These are phyloP conservation scores for Sporothrix curviconia DNA, from an alignment of 2,329 filamentous ascomycete genomes.

Conservation along the genomic window DNA sequence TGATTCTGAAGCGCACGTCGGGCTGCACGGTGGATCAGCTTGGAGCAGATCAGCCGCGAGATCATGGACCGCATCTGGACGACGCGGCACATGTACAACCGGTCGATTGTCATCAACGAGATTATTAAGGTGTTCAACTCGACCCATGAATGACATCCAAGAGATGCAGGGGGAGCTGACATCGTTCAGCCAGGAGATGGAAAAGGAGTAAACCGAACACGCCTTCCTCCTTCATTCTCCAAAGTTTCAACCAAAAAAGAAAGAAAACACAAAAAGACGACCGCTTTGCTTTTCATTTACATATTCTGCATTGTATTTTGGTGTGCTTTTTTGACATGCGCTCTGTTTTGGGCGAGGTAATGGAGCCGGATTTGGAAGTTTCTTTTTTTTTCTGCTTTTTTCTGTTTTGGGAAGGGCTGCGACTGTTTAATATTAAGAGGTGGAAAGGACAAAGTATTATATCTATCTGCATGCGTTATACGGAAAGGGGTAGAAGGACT, in stretches of 20 bases:
- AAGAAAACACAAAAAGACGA: too few species aligned
- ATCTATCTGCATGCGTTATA: too few species aligned
- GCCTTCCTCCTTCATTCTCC: background rate
- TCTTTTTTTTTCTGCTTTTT: too few species aligned
- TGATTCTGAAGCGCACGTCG: constrained; percentile 60
- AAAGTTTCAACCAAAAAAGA: too few species aligned
- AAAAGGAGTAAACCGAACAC: background rate
- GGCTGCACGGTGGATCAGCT: constrained; percentile 84
- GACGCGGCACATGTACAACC: constrained; percentile 73
- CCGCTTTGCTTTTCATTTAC: background rate
- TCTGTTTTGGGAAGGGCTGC: background rate
- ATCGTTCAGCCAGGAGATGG: constrained; percentile 36
- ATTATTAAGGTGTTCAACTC: constrained; percentile 69
- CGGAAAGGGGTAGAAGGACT: too few species aligned
- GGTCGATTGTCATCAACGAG: constrained; percentile 54
- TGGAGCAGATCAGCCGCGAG: constrained; percentile 86
- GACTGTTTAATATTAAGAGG: too few species aligned
- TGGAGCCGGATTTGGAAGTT: background rate
- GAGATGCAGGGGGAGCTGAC: constrained; percentile 41
- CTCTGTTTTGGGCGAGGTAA: background rate
- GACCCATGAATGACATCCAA: constrained; percentile 62
- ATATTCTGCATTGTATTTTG: too few species aligned
- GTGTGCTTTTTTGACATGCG: background rate
- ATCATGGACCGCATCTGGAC: constrained; percentile 90
- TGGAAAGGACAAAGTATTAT: too few species aligned